Base-by-base conservation (phyloP, 495 filamentous ascomycete species). In the Collariella sp. region DNA sequence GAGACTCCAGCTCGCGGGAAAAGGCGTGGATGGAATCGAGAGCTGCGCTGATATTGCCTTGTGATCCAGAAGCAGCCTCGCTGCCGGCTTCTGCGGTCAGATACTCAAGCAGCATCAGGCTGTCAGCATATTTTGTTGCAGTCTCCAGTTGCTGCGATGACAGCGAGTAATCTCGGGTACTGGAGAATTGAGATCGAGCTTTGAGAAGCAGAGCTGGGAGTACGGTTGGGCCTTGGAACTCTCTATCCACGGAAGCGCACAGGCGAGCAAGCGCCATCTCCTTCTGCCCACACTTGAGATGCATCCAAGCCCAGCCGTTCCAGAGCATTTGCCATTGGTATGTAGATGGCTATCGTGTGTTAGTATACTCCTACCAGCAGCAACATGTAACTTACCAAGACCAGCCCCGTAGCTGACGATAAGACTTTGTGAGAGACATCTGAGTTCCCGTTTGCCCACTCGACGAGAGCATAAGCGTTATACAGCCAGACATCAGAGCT, bases 391-490 rank as follows among this genome's bases (percentile, higher is more conserved):
- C 55, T 20, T 58, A 54, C 60, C 11, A 38, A 26, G n/a, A 34
- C 51, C 18, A 62, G 59, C 20, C 38, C 40, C 0, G 59, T 62
- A 16, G 87, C 79, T 0, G 83, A 83, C 11, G 75, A 65, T 62
- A 89, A 80, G n/a, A 93, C 79, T 40, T 79, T 78, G 19, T 77
- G 66, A 23, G 87, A 82, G 46, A 76, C 67, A 6, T 76, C 71
- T 0, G 62, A 49, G 45, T 83, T 82, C 0, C 72, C 75, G 46
- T 75, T 77, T 26, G 75, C 74, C 60, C 73, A 79, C 65, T 95
- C 85, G 36, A 89, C 78, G 22, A 89, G 70, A 3, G 85, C 86
- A 57, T 89, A 91, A 0, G 81, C 82, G 60, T 89, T 86, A 67
- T 91, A 96, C 5, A 96, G 70, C 29, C 76, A 70, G 9, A 88